Base-by-base conservation (phyloP, 305 asterid genomes). In the Ruellia speciosa region DNA sequence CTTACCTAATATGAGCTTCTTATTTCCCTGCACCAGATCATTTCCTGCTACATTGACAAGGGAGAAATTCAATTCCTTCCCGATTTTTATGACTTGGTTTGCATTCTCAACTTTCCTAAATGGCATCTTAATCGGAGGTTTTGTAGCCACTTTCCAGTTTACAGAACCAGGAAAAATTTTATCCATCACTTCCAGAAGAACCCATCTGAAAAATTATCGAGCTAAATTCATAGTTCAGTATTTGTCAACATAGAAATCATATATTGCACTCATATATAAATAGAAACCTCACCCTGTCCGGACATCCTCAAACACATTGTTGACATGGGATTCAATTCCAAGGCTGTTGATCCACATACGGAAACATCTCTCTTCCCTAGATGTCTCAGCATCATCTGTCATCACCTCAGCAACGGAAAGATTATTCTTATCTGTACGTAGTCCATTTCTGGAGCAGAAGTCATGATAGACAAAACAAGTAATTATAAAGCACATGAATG, bases 301-400 rank as follows among this genome's bases (percentile, higher is more conserved):
- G 64, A 90, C 89, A 73, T 84, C 92, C 80, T 90, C 98, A 68
- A 90, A 90, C 59, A 90, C 49, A 66, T 88, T 81, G 66, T 88
- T 88, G 53, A 90, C 84, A 46, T 80, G 77, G 10, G 87, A 69
- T 34, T 83, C 94, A n/a, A 77, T 66, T 63, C 98, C 98, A 66
- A 88, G 95, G 68, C 98, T 88, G 81, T 90, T 90, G 63, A 90
- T 80, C 98, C 98, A 90, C 59, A 88, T 72, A 45, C 98, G 81
- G 69, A 88, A 90, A 70, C 95, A 85, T 73, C 95, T 90, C 77
- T 85, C 98, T 72, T 90, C 98, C 33, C 95, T 80, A 58, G 98
- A 85, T 37, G 94, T 90, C 75, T 87, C 79, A 73, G 76, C 87
- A 79, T 90, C 96, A 65, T 90, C 96, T 15, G 86, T 72, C 98